Base-by-base conservation (phyloP, 2,329 filamentous ascomycete genomes). In the Aspergillus spinulosporus region DNA sequence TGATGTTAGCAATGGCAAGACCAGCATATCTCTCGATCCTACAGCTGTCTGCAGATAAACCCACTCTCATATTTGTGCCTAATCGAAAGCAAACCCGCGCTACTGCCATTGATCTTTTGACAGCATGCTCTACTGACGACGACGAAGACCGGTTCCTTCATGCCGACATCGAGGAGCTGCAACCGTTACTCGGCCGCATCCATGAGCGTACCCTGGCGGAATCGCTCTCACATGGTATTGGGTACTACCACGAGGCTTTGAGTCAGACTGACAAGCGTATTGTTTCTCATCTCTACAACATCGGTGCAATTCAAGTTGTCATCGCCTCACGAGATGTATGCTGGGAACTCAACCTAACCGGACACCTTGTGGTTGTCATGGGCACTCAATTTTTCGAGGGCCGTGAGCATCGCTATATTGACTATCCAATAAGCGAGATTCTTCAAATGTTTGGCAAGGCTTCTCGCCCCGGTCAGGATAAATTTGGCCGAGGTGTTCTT, bases 1-100 rank as follows among this genome's bases (percentile, higher is more conserved):
- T 99, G 40, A 99, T 99, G 94, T 84, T 99, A 64, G 92, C 94
- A 11, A 99, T 99, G 94, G 91, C 92, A 12, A 93, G 95, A 73
- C 95, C 95, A 15, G 88, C 91, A 1, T 97, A 97, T 72, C 80
- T 90, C 58, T 89, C 93, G 2, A 90, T 99, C 63, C 84, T 91
- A 2, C 91, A 96, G 67, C 84, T 96, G 72, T 95, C 94, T 5
- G 80, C 90, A 0, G 88, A 95, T 61, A 94, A 96, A 76, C 92
- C 93, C 29, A 88, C 92, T 1, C 85, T 99, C 66, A 81, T 97
- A 6, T 99, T 97, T 65, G 90, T 97, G 34, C 92, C 94, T 0
- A 96, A 84, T 69, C 85, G 95, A 61, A 99, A 97, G 76, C 94
- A 99, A 75, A 91, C 91, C 6, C 87, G 94, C 57, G 84, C 86